A percentile compares a stretch with the other conserved stretches of the same genome.
Conservation (phyloP, 331 rosid genomes). For the Acacia pycnantha region DNA sequence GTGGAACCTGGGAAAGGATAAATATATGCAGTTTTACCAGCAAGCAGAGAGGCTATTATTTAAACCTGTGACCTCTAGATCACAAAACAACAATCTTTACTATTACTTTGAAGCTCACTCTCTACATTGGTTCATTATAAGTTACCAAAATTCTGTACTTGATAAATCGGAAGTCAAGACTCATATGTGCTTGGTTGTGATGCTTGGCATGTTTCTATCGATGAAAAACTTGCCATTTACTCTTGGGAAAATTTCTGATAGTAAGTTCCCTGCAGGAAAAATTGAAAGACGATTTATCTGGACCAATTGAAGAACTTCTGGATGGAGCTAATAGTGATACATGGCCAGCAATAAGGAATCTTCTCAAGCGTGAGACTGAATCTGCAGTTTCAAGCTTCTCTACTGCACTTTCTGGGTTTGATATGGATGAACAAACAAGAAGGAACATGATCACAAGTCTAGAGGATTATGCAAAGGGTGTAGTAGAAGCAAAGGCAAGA, state of each 20-base stretch:
- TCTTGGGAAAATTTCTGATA: slow-evolving; percentile 37
- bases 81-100: too few relatives aligned
- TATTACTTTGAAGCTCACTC: too few relatives aligned
- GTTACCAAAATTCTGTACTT: slow-evolving; percentile 9
- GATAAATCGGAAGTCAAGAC: not conserved
- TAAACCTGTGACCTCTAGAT: too few relatives aligned
- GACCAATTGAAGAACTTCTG: slow-evolving; percentile 84
- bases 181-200: slow-evolving; percentile 2
- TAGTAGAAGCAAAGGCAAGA: slow-evolving; percentile 84
- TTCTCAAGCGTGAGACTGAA: slow-evolving; percentile 73
- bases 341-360: slow-evolving; percentile 84
- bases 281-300: slow-evolving; percentile 75
- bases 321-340: slow-evolving; percentile 91
- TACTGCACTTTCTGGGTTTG: slow-evolving; percentile 70
- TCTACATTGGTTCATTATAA: not conserved
- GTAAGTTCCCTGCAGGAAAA: slow-evolving; percentile 56
- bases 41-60: too few relatives aligned
- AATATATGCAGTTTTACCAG: too few relatives aligned
- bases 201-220: slow-evolving; percentile 8
- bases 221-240: slow-evolving; percentile 12
- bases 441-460: slow-evolving; percentile 49
- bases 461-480: slow-evolving; percentile 64
- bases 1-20: too few relatives aligned
- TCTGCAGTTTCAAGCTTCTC: slow-evolving; percentile 70
- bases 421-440: slow-evolving; percentile 66